A percentile compares a stretch with the other conserved stretches of the same genome.
phyloP scores from a whole-genome alignment of 441 rosid species.

The Corymbia calophylla region DNA sequence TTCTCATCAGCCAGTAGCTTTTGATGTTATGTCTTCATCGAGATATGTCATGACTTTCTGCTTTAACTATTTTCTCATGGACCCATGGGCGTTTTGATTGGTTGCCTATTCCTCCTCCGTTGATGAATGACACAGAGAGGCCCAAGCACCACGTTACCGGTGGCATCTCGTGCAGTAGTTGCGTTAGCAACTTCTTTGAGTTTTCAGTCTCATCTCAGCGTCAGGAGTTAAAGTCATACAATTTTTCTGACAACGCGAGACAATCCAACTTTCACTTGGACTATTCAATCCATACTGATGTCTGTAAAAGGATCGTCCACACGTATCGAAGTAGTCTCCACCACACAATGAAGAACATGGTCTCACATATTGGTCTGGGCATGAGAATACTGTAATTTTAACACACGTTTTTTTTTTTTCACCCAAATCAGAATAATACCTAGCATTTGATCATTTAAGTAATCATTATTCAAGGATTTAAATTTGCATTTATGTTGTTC shows the following conservation, averaged over 20 bases:
- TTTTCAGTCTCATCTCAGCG: accelerated
- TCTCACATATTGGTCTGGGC: accelerated
- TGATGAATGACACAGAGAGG: background rate
- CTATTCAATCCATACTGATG: accelerated
- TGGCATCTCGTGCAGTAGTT: accelerated
- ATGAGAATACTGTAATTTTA: too few relatives aligned
- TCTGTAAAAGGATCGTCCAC: accelerated
- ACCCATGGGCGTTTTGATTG: background rate
- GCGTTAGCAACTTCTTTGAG: accelerated
- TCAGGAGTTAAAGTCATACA: background rate
- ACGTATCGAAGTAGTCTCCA: accelerated
- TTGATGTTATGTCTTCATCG: background rate
- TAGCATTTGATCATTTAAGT: too few relatives aligned
- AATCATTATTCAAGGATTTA: accelerated
- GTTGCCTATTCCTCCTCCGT: accelerated
- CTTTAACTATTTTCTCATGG: background rate
- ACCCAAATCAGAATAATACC: background rate
- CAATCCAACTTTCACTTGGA: background rate
- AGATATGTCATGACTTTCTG: accelerated
- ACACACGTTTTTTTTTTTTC: too few relatives aligned
- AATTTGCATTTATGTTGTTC: too few relatives aligned
- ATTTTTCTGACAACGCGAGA: accelerated
- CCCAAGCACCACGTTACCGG: background rate
- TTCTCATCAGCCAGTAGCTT: too few relatives aligned
- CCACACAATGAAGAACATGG: background rate